Conservation (phyloP, 805 yeast species). For the Kluyveromyces aestuarii region DNA sequence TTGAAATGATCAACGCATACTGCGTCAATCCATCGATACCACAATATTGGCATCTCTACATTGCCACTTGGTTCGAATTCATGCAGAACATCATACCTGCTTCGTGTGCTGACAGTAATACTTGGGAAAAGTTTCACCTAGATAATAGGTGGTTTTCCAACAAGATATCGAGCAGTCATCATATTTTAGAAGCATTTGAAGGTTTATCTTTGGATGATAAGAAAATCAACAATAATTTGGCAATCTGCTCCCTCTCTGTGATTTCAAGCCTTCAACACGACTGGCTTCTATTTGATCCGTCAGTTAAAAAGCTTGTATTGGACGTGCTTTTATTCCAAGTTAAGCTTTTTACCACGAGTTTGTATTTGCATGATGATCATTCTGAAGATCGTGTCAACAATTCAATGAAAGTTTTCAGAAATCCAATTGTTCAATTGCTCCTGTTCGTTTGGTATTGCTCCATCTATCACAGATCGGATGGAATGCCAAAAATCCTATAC, state of each 20-base stretch:
- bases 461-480: constrained; percentile 5
- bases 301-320: background rate
- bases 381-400: background rate
- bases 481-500: constrained; percentile 2
- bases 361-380: background rate
- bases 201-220: constrained; percentile 6
- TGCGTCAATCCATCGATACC: constrained; percentile 5
- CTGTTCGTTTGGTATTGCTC: constrained; percentile 16
- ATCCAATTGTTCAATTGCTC: constrained; percentile 17
- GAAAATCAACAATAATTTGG: constrained; percentile 15
- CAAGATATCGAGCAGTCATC: background rate
- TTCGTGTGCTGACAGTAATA: background rate
- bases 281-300: background rate
- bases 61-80: constrained; percentile 21
- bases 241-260: constrained; percentile 14
- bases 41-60: constrained; percentile 19
- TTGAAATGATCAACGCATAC: constrained; percentile 2
- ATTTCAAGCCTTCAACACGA: constrained; percentile 3
- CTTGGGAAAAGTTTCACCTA: constrained; percentile 1
- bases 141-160: background rate
- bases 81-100: constrained; percentile 3
- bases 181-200: background rate
- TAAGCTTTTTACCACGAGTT: constrained; percentile 1
- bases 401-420: constrained; percentile 3
- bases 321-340: constrained; percentile 1